A percentile compares a stretch with the other conserved stretches of the same genome.
These are phyloP conservation scores for Talaromyces sp. DNA, from an alignment of 2,329 filamentous ascomycete species.

Conservation along the genomic window DNA sequence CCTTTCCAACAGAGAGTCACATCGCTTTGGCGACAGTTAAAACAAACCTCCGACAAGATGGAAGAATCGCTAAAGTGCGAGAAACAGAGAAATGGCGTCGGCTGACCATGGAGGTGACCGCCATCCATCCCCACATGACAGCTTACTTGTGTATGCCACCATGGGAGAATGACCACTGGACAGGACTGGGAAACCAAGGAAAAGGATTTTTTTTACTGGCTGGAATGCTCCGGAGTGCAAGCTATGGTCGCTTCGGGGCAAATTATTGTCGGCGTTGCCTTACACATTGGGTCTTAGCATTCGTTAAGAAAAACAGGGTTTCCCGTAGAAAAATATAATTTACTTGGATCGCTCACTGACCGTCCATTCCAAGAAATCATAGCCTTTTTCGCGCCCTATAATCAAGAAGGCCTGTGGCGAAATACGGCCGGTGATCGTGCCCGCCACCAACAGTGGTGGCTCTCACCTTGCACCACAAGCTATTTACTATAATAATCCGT, in stretches of 20 bases:
- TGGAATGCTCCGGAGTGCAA: background rate
- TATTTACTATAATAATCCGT: background rate
- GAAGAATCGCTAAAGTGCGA: background rate
- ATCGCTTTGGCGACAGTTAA: background rate
- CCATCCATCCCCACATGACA: background rate
- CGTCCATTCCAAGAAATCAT: background rate
- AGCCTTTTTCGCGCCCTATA: background rate
- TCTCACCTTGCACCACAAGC: background rate
- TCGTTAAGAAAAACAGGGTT: background rate
- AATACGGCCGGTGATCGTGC: background rate
- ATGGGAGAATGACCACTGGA: background rate
- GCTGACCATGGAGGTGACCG: background rate
- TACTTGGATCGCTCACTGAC: background rate
- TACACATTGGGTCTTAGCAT: background rate
- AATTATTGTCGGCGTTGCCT: background rate
- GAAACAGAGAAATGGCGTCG: background rate
- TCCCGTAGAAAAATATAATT: background rate
- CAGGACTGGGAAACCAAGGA: background rate
- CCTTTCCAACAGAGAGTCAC: background rate
- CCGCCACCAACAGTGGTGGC: background rate
- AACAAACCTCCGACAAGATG: background rate
- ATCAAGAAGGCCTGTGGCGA: background rate
- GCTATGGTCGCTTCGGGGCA: background rate
- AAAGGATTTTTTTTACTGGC: background rate
- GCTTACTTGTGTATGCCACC: background rate